A percentile compares a stretch with the other conserved stretches of the same genome.
Evolutionary conservation across 495 filamentous ascomycete genomes (phyloP).

Genomic region (Penicillium atrosanguineum): DNA sequence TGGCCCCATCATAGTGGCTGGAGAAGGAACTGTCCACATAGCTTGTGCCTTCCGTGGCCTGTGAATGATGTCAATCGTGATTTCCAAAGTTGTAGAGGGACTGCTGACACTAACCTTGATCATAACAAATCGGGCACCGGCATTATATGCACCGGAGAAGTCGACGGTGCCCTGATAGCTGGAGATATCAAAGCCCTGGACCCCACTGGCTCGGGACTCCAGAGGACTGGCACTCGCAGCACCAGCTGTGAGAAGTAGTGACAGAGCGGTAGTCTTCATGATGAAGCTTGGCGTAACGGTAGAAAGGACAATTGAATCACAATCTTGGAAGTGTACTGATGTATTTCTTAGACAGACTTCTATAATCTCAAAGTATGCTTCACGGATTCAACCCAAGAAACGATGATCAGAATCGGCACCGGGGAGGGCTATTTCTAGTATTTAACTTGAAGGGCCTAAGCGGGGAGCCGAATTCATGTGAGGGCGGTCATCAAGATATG

Average conservation of each 20-base stretch:
- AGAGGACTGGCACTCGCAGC: slow-evolving; percentile 21
- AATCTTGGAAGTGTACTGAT: no score
- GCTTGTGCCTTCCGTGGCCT: slow-evolving; percentile 61
- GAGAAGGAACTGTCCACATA: slow-evolving; percentile 54
- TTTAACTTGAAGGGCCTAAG: no score
- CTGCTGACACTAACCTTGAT: slow-evolving; percentile 52
- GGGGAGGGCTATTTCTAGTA: no score
- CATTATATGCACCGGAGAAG: slow-evolving; percentile 52
- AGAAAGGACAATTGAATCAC: no score
- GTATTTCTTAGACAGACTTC: no score
- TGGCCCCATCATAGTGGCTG: slow-evolving; percentile 54
- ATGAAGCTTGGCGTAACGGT: not conserved
- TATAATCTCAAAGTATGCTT: no score
- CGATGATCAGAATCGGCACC: no score
- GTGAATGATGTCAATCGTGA: not conserved
- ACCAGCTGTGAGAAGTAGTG: slow-evolving; percentile 15
- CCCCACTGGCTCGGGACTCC: slow-evolving; percentile 37
- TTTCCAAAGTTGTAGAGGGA: not conserved
- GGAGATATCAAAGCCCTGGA: slow-evolving; percentile 67
- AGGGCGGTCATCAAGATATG: no score
- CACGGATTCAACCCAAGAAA: no score
- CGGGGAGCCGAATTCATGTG: no score
- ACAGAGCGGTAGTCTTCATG: slow-evolving; percentile 17
- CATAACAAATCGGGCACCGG: slow-evolving; percentile 64
- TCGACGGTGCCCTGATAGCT: slow-evolving; percentile 57